Base-by-base conservation (phyloP, 1,139 yeast genomes). In the Scheffersomyces quercinus region DNA sequence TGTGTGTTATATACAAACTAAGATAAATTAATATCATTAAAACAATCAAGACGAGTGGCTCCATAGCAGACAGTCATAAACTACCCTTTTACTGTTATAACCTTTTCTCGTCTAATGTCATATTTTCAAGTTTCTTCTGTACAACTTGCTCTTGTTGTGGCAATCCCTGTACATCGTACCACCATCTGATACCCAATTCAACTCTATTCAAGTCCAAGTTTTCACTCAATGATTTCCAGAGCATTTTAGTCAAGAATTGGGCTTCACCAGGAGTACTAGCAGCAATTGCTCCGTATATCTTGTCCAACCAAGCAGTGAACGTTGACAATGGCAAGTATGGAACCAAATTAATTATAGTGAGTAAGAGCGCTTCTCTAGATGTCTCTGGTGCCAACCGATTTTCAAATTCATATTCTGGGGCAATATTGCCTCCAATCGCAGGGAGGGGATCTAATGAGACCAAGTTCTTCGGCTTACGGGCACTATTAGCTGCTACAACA, bases 111-210 rank as follows among this genome's bases (percentile, higher is more conserved):
- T 20, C 8, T 6, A 20, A 20, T 20, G 26, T 20, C 26, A 6
- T 20, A 20, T 20, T 20, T 20, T 5, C 26, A 20, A 20, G 26
- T 20, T 20, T 20, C 9, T 20, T 20, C 26, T 20, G 26, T 20
- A 20, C 26, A 5, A 20, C 7, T 8, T 20, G 26, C 8, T 20
- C 26, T 20, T 20, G 26, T 20, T 20, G 26, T 20, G 65, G 56
- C 3, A 56, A 48, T 26, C 39, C 43, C 40, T 53, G 53, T 2
- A 40, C 48, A 36, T 58, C 62, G 50, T 79, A 82, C 86, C 87
- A 86, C 90, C 91, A 86, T 29, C 67, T 63, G 44, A 83, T 77
- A 3, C 85, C 93, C 33, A 82, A 53, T 42, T 79, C 83, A 3
- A 85, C 79, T 49, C 87, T 67, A 50, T 80, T 79, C 44, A 82